Base-by-base conservation (phyloP, 352 stramenopile genomes). In the Peronospora farinosa region DNA sequence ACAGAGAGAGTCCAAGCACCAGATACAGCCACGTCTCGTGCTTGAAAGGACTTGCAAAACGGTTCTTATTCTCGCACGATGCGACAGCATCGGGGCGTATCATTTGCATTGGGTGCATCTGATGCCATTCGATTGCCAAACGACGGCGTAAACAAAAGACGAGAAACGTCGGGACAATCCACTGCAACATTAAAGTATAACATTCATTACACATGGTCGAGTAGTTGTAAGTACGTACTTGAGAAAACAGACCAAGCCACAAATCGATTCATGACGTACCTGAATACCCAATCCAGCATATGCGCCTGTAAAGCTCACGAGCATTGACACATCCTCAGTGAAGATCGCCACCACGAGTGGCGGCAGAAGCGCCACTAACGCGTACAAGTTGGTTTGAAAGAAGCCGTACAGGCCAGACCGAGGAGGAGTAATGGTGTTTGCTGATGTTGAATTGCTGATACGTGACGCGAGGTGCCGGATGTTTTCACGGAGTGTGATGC, bases 261-360 rank as follows among this genome's bases (percentile, higher is more conserved):
- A 37, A 60, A 43, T 35, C 31, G 17, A 25, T 28, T 10, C 11
- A 40, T 30, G 25, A 58, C 64, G 46, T 60, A 89, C 78, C 71
- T 89, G 83, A 51, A 94, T 94, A 55, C 80, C 78, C 40, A 94
- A 70, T 7, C 83, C 83, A 2, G 83, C 83, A 58, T 94, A 94
- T 5, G 80, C 77, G 47, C 83, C 83, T 6, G 83, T 94, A 59
- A 90, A 89, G 43, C 83, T 78, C 40, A 94, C 81, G 25, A 94
- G 74, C 78, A 92, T 90, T 28, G 79, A 88, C 54, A 94, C 83
- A 68, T 94, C 83, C 38, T 94, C 83, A 2, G 83, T 94, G 62
- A 84, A 92, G 64, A 94, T 83, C 35, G 83, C 83, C 21, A 94
- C 76, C 9, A 89, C 50, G 47, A 92, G 74, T 40, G 83, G 80